phyloP scores from a whole-genome alignment of 2,329 filamentous ascomycete species.

The Exophiala xenobiotica region DNA sequence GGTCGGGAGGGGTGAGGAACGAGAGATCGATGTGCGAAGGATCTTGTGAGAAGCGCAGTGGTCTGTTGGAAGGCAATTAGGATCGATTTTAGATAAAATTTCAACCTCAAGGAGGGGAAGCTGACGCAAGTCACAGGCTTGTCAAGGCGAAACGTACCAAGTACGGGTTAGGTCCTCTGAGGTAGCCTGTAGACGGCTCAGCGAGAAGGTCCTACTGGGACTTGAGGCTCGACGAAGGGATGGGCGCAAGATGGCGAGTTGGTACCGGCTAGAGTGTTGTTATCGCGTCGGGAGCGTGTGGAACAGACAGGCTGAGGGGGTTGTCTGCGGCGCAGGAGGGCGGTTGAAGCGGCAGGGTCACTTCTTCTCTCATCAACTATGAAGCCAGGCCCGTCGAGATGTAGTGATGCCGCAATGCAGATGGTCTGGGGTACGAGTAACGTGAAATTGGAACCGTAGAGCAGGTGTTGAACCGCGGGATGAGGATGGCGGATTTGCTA shows the following conservation, averaged over 20 bases:
- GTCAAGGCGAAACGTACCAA: constrained; percentile 18
- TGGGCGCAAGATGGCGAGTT: constrained; percentile 9
- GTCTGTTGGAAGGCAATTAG: constrained; percentile 7
- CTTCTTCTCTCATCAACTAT: background rate
- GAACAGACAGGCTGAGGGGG: constrained; percentile 24
- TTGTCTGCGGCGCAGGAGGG: constrained; percentile 21
- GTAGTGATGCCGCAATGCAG: background rate
- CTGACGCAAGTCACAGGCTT: constrained; percentile 18
- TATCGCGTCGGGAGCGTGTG: constrained; percentile 24
- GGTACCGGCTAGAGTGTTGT: constrained; percentile 8
- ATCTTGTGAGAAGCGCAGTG: constrained; percentile 6
- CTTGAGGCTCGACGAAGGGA: background rate
- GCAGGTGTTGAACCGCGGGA: constrained; percentile 8
- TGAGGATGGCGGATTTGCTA: constrained; percentile 23
- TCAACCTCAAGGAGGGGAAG: constrained; percentile 4
- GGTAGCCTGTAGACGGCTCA: constrained; percentile 18
- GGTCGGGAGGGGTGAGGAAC: constrained; percentile 19
- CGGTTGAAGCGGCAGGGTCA: constrained; percentile 9
- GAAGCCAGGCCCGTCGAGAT: background rate
- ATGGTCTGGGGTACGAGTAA: background rate
- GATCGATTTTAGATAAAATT: constrained; percentile 19
- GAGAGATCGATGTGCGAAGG: constrained; percentile 16
- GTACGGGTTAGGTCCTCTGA: constrained; percentile 10
- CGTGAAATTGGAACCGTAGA: background rate
- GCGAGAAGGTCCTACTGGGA: constrained; percentile 12